Evolutionary conservation across 352 stramenopile genomes (phyloP).

Genomic region (Lagenidium sp.): DNA sequence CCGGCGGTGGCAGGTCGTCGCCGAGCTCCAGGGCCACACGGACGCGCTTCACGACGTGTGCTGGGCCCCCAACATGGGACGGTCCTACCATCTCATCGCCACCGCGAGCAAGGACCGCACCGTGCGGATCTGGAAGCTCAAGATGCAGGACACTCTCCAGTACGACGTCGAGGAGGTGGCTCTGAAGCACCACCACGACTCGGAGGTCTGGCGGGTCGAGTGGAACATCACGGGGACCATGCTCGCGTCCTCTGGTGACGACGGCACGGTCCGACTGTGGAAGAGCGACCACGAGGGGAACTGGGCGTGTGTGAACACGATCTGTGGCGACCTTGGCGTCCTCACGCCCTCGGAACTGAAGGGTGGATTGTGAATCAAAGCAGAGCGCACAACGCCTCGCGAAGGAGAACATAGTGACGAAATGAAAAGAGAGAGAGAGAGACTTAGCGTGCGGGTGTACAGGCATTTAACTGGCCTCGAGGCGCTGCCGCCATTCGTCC

Average conservation of each 20-base stretch:
- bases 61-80: conserved; percentile 95
- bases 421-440: not conserved
- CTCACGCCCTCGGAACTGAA: conserved; percentile 18
- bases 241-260: conserved; percentile 90
- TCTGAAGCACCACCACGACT: conserved; percentile 78
- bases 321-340: conserved; percentile 61
- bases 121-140: conserved; percentile 80
- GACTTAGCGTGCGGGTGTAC: not conserved
- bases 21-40: conserved; percentile 75
- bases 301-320: conserved; percentile 88
- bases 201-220: conserved; percentile 93
- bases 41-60: conserved; percentile 92
- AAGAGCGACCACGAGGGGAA: conserved; percentile 89
- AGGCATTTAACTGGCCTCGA: conserved; percentile 6
- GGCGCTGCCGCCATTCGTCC: conserved; percentile 35
- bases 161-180: conserved; percentile 67
- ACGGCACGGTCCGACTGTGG: conserved; percentile 94
- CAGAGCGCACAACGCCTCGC: conserved; percentile 7
- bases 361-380: conserved; percentile 1
- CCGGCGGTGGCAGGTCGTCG: conserved; percentile 79
- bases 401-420: conserved; percentile 14
- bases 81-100: conserved; percentile 90
- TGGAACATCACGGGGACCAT: conserved; percentile 97
- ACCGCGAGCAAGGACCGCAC: conserved; percentile 90
- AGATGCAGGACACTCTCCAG: conserved; percentile 59